These are phyloP conservation scores for Sicyos edulis DNA, from an alignment of 306 rosid species.

Conservation along the genomic window DNA sequence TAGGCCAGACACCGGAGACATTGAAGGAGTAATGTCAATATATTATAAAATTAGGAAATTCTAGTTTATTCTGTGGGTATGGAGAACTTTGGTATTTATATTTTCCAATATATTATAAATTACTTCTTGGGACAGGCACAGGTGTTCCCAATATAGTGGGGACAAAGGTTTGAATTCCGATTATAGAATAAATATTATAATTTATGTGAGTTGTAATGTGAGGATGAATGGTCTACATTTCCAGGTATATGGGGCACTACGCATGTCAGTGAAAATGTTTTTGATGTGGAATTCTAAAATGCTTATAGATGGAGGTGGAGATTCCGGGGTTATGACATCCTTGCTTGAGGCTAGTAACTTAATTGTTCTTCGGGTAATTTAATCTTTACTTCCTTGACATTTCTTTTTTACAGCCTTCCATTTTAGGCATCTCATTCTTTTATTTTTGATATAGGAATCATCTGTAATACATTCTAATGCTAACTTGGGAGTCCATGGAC, in stretches of 20 bases:
- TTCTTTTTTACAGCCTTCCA: conserved; percentile 20
- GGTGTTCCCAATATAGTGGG: too few species aligned
- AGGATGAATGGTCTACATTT: conserved; percentile 12
- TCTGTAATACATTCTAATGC: conserved; percentile 99
- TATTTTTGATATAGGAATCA: conserved; percentile 53
- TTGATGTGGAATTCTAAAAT: conserved; percentile 98
- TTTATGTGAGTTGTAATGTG: conserved; percentile 6
- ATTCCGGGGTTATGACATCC: conserved; percentile 72
- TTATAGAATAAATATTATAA: background rate
- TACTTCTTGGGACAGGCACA: background rate
- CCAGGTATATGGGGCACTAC: conserved; percentile 94
- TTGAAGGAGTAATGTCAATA: too few species aligned
- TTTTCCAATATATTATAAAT: background rate
- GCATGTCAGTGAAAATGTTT: conserved; percentile 98
- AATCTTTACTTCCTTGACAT: conserved; percentile 27
- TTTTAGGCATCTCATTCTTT: conserved; percentile 24
- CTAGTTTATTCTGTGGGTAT: background rate
- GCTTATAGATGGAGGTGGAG: conserved; percentile 93
- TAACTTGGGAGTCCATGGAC: conserved; percentile 96
- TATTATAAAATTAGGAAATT: background rate
- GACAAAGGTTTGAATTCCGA: too few species aligned
- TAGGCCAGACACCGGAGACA: too few species aligned
- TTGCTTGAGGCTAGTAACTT: conserved; percentile 92
- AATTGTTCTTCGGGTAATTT: conserved; percentile 79
- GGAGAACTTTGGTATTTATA: background rate